Base-by-base conservation (phyloP, 495 filamentous ascomycete species). In the Daldinia concentrica region DNA sequence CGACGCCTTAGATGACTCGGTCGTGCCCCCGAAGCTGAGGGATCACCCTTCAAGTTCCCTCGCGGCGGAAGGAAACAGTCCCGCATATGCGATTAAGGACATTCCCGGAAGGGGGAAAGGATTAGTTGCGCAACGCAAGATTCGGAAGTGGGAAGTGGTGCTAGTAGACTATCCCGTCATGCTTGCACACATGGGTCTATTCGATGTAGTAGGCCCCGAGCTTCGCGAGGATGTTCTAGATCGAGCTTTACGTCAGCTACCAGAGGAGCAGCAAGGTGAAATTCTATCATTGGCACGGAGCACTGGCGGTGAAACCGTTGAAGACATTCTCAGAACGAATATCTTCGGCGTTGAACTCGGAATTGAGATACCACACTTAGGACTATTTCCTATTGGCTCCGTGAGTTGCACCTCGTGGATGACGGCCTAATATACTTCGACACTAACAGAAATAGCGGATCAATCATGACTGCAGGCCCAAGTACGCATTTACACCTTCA, bases 271-370 rank as follows among this genome's bases (percentile, higher is more conserved):
- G 58, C 60, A 64, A 54, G 52, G 17, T 5, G 58, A 59, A 9
- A 39, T 80, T 0, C 15, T 72, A 22, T 58, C 66, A 0, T 51
- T 93, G 69, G 87, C 91, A 37, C 89, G 92, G 71, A 92, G 91
- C 77, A 90, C 86, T 1, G 90, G 90, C 11, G 90, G 90, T 8
- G 90, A 89, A 37, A 81, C 90, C 6, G 77, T 89, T 24, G 89
- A 93, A 67, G 92, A 94, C 77, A 84, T 92, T 17, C 85, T 92
- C 39, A 84, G 86, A 14, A 93, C 92, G 83, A 81, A 80, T 36
- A 77, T 75, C 15, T 81, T 79, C 24, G 79, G 73, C 0, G 74
- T 81, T 6, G 79, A 80, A 57, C 57, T 81, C 8, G 75, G 64
- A 4, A 26, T 70, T 6, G 78, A 77, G 32, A 74, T 76, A 15